Evolutionary conservation across 2,329 filamentous ascomycete genomes (phyloP).

Genomic region (Colletotrichum sp.): DNA sequence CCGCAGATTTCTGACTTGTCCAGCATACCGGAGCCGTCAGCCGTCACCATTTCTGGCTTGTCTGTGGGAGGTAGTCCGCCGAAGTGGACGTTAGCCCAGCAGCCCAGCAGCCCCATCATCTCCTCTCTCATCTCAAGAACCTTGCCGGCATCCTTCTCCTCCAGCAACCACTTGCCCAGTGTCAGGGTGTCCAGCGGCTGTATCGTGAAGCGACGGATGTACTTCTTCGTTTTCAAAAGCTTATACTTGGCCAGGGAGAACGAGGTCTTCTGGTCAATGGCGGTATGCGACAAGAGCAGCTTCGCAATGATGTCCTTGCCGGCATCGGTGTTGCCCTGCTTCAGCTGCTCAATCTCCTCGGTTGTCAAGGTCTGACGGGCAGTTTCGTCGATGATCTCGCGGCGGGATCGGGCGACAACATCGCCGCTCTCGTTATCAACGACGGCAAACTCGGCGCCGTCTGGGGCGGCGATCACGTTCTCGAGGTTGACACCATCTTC

Average conservation of each 20-base stretch:
- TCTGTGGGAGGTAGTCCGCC: constrained; percentile 45
- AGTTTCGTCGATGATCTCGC: constrained; percentile 64
- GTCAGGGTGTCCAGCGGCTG: constrained; percentile 81
- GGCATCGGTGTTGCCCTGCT: constrained; percentile 76
- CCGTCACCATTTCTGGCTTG: constrained; percentile 13
- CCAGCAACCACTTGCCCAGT: constrained; percentile 77
- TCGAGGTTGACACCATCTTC: constrained; percentile 45
- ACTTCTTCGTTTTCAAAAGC: constrained; percentile 91
- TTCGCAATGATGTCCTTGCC: constrained; percentile 93
- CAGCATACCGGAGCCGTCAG: constrained; percentile 69
- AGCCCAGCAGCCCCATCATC: constrained; percentile 70
- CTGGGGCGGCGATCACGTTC: constrained; percentile 38
- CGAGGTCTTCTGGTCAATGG: constrained; percentile 90
- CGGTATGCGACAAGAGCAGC: constrained; percentile 86
- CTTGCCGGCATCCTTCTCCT: constrained; percentile 44
- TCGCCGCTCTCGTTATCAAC: constrained; percentile 46
- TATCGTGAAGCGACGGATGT: constrained; percentile 85
- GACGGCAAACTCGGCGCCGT: constrained; percentile 47
- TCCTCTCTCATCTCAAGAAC: constrained; percentile 39
- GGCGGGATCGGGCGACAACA: constrained; percentile 59
- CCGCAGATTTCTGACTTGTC: constrained; percentile 58
- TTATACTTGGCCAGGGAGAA: constrained; percentile 97
- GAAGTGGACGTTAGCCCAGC: constrained; percentile 90
- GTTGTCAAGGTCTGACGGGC: constrained; percentile 79
- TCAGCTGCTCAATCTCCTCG: constrained; percentile 76